Conservation (phyloP, 192 early-diverging fungal species). For the Coemansia javaensis region DNA sequence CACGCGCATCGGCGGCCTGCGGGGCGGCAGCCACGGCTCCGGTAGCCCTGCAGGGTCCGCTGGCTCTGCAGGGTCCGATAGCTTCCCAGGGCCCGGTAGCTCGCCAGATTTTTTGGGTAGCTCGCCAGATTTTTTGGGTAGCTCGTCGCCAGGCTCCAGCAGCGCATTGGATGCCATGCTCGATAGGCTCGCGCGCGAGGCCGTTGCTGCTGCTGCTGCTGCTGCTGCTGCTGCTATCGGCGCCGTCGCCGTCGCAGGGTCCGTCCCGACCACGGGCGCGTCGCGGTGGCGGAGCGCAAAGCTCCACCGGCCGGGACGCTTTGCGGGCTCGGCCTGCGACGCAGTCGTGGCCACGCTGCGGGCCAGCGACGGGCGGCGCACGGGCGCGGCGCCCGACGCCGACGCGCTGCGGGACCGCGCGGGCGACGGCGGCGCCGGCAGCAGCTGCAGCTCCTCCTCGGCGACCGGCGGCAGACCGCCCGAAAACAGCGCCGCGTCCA, state of each 20-base stretch:
- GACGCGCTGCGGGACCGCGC: not conserved
- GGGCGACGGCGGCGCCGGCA: not conserved
- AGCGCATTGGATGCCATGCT: too few species aligned
- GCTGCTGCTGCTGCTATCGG: not conserved
- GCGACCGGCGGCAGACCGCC: not conserved
- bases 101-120: too few species aligned
- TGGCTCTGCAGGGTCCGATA: too few species aligned
- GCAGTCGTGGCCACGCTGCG: slow-evolving; percentile 12
- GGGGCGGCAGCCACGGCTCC: not conserved
- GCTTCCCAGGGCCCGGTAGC: too few species aligned
- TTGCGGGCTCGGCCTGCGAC: not conserved
- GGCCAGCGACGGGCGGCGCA: slow-evolving; percentile 15
- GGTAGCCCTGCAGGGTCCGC: too few species aligned
- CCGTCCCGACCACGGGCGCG: slow-evolving; percentile 23
- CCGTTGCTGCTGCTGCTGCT: too few species aligned
- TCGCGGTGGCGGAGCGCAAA: slow-evolving; percentile 12
- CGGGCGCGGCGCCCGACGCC: not conserved
- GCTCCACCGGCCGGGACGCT: slow-evolving; percentile 8
- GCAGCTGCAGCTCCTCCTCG: slow-evolving; percentile 1
- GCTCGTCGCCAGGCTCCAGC: not conserved
- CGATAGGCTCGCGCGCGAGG: not conserved
- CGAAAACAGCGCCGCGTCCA: slow-evolving; percentile 23
- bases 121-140: too few species aligned
- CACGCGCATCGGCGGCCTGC: slow-evolving; percentile 17
- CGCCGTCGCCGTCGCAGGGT: slow-evolving; percentile 10